A percentile compares a stretch with the other conserved stretches of the same genome.
Evolutionary conservation across 2,329 filamentous ascomycete species (phyloP).

Genomic region (Phaeosphaeria sp.): DNA sequence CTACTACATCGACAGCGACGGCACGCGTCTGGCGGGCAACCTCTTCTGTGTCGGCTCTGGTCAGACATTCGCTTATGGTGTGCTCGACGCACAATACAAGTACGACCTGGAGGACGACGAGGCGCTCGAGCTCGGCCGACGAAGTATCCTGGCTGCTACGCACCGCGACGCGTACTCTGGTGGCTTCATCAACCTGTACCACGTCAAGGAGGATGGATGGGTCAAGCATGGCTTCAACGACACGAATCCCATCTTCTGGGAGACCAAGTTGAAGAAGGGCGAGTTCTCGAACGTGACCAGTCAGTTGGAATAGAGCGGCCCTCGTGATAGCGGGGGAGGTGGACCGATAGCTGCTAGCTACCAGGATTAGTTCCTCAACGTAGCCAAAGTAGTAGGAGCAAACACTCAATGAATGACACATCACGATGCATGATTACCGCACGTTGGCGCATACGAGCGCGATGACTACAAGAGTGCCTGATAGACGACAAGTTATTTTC

Average conservation of each 20-base stretch:
- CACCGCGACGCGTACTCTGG: conserved; percentile 99
- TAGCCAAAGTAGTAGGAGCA: no score
- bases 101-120: conserved; percentile 89
- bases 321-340: not conserved
- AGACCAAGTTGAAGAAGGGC: conserved; percentile 97
- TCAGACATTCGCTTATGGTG: conserved; percentile 98
- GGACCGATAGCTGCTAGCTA: not conserved
- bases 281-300: conserved; percentile 97
- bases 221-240: conserved; percentile 98
- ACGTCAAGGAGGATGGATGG: conserved; percentile 99
- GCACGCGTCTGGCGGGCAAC: conserved; percentile 89
- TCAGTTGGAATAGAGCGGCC: conserved; percentile 63
- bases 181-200: conserved; percentile 98
- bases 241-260: conserved; percentile 99
- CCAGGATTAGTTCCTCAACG: not conserved
- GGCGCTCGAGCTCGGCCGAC: conserved; percentile 85
- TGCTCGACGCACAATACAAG: conserved; percentile 92
- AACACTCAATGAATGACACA: conserved; percentile 1
- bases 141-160: conserved; percentile 94
- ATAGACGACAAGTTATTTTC: no score
- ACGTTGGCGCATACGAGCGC: no score
- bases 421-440: not conserved
- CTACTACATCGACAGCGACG: conserved; percentile 99
- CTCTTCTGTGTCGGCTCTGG: conserved; percentile 98
- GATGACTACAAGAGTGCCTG: no score